Percentiles rank a stretch among this genome's conserved stretches.
Evolutionary conservation across 768 basidiomycete genomes (phyloP).

Genomic region (Rhodotorula diobovata): DNA sequence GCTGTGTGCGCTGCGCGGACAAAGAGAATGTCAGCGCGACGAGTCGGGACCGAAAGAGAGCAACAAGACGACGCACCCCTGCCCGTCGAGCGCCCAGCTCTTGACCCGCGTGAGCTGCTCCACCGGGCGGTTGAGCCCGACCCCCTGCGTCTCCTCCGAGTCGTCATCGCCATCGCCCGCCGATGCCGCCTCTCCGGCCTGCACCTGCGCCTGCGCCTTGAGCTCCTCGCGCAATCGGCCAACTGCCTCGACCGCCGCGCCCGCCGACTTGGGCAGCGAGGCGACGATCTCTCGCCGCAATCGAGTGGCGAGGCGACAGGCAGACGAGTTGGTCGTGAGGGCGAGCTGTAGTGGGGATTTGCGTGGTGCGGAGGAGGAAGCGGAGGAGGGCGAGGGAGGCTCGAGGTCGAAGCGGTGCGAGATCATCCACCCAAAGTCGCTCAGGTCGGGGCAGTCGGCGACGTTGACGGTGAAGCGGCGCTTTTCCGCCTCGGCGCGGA

Average conservation of each 20-base stretch:
- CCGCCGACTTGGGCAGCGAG: slow-evolving; percentile 65
- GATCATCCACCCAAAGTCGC: slow-evolving; percentile 83
- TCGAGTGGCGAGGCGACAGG: slow-evolving; percentile 75
- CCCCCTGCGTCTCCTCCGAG: slow-evolving; percentile 33
- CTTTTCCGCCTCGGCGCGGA: slow-evolving; percentile 57
- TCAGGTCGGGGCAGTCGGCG: slow-evolving; percentile 78
- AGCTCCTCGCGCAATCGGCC: slow-evolving; percentile 63
- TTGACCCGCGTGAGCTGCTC: slow-evolving; percentile 45
- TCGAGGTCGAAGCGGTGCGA: slow-evolving; percentile 70
- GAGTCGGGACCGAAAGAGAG: rapidly evolving
- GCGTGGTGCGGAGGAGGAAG: slow-evolving; percentile 42
- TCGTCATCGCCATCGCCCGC: slow-evolving; percentile 17
- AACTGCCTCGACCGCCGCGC: slow-evolving; percentile 68
- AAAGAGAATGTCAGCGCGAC: background rate
- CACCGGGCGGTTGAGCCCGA: slow-evolving; percentile 50
- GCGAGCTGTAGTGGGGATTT: slow-evolving; percentile 57
- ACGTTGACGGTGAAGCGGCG: slow-evolving; percentile 72
- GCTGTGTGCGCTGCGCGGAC: background rate
- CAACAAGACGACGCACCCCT: background rate
- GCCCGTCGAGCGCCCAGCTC: slow-evolving; percentile 32
- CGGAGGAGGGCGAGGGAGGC: slow-evolving; percentile 17
- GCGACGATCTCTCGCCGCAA: slow-evolving; percentile 77
- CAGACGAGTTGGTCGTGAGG: slow-evolving; percentile 84
- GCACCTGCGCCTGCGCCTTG: slow-evolving; percentile 47
- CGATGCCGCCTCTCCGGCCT: slow-evolving; percentile 19